These are phyloP conservation scores for Phaeophleospora eucalypticola DNA, from an alignment of 2,329 filamentous ascomycete species.

Conservation along the genomic window DNA sequence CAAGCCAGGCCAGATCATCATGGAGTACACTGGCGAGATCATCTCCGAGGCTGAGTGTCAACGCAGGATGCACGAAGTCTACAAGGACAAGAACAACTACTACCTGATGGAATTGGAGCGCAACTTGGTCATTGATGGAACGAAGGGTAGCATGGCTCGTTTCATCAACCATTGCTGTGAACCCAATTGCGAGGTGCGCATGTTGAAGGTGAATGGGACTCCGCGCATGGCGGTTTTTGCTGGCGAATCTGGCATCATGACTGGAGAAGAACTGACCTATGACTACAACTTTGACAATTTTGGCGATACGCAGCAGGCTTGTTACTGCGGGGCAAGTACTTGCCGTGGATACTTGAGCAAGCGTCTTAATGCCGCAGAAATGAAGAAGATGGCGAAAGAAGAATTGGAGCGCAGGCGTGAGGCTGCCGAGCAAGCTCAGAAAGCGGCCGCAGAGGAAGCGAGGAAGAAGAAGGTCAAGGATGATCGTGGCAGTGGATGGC, in stretches of 20 bases:
- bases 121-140: slow-evolving; percentile 97
- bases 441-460: slow-evolving; percentile 27
- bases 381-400: slow-evolving; percentile 28
- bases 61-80: slow-evolving; percentile 84
- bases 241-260: slow-evolving; percentile 82
- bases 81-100: slow-evolving; percentile 95
- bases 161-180: slow-evolving; percentile 98
- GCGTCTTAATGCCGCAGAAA: slow-evolving; percentile 29
- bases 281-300: slow-evolving; percentile 69
- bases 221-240: slow-evolving; percentile 96
- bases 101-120: slow-evolving; percentile 99
- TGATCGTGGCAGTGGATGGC: slow-evolving; percentile 26
- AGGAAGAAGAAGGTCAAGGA: slow-evolving; percentile 27
- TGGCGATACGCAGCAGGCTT: slow-evolving; percentile 46
- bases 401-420: slow-evolving; percentile 26
- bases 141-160: slow-evolving; percentile 88
- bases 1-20: slow-evolving; percentile 86
- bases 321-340: slow-evolving; percentile 57
- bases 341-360: slow-evolving; percentile 57
- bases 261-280: slow-evolving; percentile 93
- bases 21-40: slow-evolving; percentile 97
- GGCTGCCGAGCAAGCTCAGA: slow-evolving; percentile 25
- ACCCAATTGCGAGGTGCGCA: slow-evolving; percentile 75
- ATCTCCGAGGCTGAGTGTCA: slow-evolving; percentile 94
- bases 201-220: slow-evolving; percentile 94